Base-by-base conservation (phyloP, 2,329 filamentous ascomycete species). In the Diaporthe citriasiana region DNA sequence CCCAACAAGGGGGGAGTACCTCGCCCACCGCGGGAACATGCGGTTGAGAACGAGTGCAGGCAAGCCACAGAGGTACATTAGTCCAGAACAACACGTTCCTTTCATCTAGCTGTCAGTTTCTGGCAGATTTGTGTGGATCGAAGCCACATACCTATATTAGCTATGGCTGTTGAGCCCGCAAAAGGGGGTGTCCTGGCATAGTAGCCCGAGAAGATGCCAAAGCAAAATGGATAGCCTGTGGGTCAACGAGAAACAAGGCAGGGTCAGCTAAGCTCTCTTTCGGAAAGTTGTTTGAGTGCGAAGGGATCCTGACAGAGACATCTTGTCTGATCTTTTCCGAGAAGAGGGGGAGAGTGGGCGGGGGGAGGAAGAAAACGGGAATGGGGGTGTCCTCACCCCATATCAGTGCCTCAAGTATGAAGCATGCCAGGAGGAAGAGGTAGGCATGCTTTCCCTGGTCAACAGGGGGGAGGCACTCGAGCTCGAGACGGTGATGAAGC, bases 151-250 rank as follows among this genome's bases (percentile, higher is more conserved):
- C 74, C 74, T 71, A 94, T 90, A 19, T 90, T 84, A 40, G 91
- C 87, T 66, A 93, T 90, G 56, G 86, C 84, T 38, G 85, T 84
- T 0, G 86, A 85, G 3, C 86, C 86, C 4, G 83, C 82, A 72
- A 94, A 94, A 1, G 89, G 88, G 6, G 86, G 85, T 73, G 91
- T 86, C 1, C 84, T 87, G 47, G 85, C 88, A 80, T 94, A 94
- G 81, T 93, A 92, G 69, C 92, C 87, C 77, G 94, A 91, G 78
- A 94, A 94, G 33, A 94, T 87, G 56, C 92, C 93, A 79, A 92
- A 94, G 0, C 91, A 87, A 72, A 91, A 91, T 0, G 91, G 89
- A 73, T 94, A 93, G 2, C 92, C 91, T 93, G 53, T 15, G 60
- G 55, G 42, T 47, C 13, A 15, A 70, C 6, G 60, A 50, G 22